Evolutionary conservation across 163 green algal genomes (phyloP), one percentile per base, ranked within the genome.

Genomic region (Chloroidium sp.): DNA sequence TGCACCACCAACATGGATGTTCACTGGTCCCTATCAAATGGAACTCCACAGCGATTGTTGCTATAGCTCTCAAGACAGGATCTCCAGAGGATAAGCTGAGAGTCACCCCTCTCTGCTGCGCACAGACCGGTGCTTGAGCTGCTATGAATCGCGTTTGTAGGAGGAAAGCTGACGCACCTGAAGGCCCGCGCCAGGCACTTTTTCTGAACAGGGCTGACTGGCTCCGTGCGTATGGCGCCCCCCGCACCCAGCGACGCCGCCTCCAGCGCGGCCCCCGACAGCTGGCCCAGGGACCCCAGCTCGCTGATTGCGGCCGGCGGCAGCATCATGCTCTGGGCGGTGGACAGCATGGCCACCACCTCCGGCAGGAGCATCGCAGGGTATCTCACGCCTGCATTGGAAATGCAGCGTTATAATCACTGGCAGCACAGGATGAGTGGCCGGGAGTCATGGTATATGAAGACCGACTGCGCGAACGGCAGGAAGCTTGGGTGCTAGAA

Each of bases 301-400:
- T 72, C 36, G n/a, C 74, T 59, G 74, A 36, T 61, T 78, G 80
- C 80, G 10, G 59, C 74, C 64, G 78, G 36, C 64, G 59, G 4
- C 1, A 57, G 60, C 13, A 81, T 77, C 59, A 80, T 58, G 2
- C 78, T 76, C 75, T 83, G 72, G 2, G 57, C 80, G 36, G 69
- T 69, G 2, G 77, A 3, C 60, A 91, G 83, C 59, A 69, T 79
- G 0, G 84, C 86, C 62, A 87, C 82, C 61, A 93, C 91, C 64
- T 92, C 81, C 1, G 81, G 62, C 69, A 94, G 82, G 13, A 94
- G 81, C 8, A 86, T 76, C 57, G 81, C 81, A 3, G 90, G 90
- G 83, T 93, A 94, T n/a, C 90, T 86, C 75, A 94, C 84, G 62
- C 90, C 90, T 83, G 90, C 78, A 76, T 59, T 59, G 8, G 10